Evolutionary conservation across 352 stramenopile species (phyloP).

Genomic region (Saprolegnia parasitica): DNA sequence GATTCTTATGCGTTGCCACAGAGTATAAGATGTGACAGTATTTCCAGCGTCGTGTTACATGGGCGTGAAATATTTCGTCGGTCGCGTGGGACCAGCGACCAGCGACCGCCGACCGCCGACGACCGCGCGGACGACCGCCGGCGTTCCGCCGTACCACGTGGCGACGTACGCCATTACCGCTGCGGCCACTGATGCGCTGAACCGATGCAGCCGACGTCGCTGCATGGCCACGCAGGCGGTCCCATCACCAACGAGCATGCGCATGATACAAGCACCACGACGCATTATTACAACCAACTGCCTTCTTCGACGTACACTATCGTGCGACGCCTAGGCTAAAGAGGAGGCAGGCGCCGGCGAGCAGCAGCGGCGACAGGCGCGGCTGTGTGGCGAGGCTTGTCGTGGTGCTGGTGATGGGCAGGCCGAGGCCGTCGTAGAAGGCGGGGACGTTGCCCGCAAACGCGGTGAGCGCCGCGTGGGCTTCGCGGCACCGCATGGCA

Average conservation of each 20-base stretch:
- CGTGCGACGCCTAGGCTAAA: background rate
- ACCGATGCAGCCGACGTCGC: too few species aligned
- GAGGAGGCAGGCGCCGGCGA: background rate
- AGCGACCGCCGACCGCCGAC: background rate
- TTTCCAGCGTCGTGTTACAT: background rate
- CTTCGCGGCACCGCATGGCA: background rate
- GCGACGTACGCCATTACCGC: background rate
- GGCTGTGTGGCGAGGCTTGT: background rate
- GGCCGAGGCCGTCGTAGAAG: constrained; percentile 4
- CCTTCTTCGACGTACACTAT: too few species aligned
- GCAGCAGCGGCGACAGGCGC: background rate
- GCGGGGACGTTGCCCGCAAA: constrained; percentile 9
- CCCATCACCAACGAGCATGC: too few species aligned
- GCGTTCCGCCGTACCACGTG: background rate
- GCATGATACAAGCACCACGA: too few species aligned
- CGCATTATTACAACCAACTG: too few species aligned
- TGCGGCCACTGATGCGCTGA: too few species aligned
- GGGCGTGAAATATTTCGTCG: background rate
- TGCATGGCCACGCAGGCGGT: too few species aligned
- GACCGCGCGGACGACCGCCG: background rate
- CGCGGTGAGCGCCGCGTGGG: background rate
- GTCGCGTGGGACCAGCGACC: background rate
- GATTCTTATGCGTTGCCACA: background rate
- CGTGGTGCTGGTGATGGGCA: background rate
- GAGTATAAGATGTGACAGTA: background rate